phyloP scores from a whole-genome alignment of 371 early-diverging fungal genomes.

The Fennellomyces sp. region DNA sequence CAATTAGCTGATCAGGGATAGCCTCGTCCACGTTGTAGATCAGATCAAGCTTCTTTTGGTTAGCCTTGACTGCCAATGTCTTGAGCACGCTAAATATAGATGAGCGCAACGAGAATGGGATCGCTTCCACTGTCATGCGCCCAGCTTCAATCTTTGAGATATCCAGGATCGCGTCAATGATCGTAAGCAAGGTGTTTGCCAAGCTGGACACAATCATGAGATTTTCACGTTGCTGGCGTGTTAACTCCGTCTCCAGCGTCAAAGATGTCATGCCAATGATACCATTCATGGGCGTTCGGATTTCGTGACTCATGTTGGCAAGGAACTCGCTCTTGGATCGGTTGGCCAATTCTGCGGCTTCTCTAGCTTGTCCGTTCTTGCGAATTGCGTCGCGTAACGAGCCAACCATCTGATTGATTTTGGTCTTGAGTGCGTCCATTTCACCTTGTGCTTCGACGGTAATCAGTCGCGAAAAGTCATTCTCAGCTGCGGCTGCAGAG shows the following conservation, averaged over 20 bases:
- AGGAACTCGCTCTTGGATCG: slow-evolving; percentile 74
- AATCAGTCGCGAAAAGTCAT: slow-evolving; percentile 65
- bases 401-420: slow-evolving; percentile 71
- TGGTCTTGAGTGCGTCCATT: slow-evolving; percentile 71
- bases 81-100: slow-evolving; percentile 62
- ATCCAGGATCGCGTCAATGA: slow-evolving; percentile 78
- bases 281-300: slow-evolving; percentile 75
- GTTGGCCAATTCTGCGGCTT: slow-evolving; percentile 72
- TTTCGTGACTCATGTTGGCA: slow-evolving; percentile 74
- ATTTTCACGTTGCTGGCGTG: slow-evolving; percentile 71
- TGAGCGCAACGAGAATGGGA: slow-evolving; percentile 61
- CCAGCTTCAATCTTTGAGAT: slow-evolving; percentile 81
- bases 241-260: slow-evolving; percentile 57
- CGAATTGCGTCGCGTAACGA: slow-evolving; percentile 65
- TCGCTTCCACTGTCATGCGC: slow-evolving; percentile 64
- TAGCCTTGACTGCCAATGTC: slow-evolving; percentile 61
- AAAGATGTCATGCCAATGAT: slow-evolving; percentile 73
- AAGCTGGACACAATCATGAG: slow-evolving; percentile 66
- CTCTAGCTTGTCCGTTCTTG: slow-evolving; percentile 66
- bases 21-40: slow-evolving; percentile 59
- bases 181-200: slow-evolving; percentile 64
- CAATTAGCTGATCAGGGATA: slow-evolving; percentile 64
- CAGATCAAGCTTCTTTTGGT: slow-evolving; percentile 61
- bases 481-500: slow-evolving; percentile 59
- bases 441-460: slow-evolving; percentile 72